Conservation (phyloP, 2,329 filamentous ascomycete genomes). For the Beauveria medogensis region DNA sequence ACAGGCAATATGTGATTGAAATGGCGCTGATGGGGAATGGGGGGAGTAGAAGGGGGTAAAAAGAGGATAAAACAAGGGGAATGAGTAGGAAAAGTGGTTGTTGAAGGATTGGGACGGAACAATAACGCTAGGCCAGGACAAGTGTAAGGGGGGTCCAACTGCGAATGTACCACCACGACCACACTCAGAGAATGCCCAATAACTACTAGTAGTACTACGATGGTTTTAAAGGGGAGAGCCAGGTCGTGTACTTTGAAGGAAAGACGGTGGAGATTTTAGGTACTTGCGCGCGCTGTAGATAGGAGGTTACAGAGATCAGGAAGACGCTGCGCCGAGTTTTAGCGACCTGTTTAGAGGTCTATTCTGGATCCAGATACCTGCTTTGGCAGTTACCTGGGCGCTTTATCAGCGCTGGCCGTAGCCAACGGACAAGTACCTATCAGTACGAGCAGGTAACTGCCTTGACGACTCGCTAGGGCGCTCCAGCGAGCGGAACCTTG, state of each 20-base stretch:
- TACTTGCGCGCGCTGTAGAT: not conserved
- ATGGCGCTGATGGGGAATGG: not conserved
- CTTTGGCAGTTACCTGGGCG: not conserved
- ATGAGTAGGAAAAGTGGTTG: conserved; percentile 4
- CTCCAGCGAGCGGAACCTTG: not conserved
- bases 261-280: not conserved
- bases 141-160: too few relatives aligned
- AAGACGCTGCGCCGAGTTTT: not conserved
- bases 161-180: too few relatives aligned
- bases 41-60: not conserved
- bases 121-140: not conserved
- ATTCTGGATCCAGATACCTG: too few relatives aligned
- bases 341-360: not conserved
- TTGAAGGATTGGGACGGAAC: conserved; percentile 10
- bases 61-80: conserved; percentile 4
- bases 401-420: too few relatives aligned
- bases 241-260: not conserved
- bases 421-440: too few relatives aligned
- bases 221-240: not conserved
- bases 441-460: too few relatives aligned
- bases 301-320: not conserved
- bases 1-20: conserved; percentile 6
- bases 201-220: too few relatives aligned
- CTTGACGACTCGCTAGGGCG: too few relatives aligned
- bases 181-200: too few relatives aligned